phyloP scores from a whole-genome alignment of 2,329 filamentous ascomycete genomes.

The Penicillium sp. region DNA sequence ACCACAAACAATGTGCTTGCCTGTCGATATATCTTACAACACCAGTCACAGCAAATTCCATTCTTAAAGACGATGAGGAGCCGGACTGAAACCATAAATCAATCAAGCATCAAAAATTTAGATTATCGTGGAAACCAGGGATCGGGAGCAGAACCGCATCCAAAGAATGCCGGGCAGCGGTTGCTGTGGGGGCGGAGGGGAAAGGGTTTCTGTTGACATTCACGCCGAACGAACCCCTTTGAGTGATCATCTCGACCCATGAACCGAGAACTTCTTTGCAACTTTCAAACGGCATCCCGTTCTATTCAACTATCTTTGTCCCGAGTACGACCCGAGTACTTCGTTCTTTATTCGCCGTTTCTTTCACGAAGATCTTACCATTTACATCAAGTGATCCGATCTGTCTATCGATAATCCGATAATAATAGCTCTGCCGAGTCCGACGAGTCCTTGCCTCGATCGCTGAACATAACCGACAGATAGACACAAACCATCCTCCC shows the following conservation, averaged over 20 bases:
- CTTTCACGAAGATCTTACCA: constrained; percentile 27
- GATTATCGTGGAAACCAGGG: constrained; percentile 5
- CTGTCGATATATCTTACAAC: background rate
- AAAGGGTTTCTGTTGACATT: constrained; percentile 27
- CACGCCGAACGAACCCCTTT: constrained; percentile 16
- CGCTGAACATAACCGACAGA: constrained; percentile 5
- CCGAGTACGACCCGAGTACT: constrained; percentile 5
- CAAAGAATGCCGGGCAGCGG: constrained; percentile 22
- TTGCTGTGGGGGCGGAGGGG: constrained; percentile 30
- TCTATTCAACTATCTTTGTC: constrained; percentile 2
- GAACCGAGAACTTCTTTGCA: constrained; percentile 3
- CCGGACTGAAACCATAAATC: background rate
- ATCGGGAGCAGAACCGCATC: constrained; percentile 18
- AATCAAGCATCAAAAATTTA: constrained; percentile 9
- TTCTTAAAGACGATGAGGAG: background rate
- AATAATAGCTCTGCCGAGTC: constrained; percentile 10
- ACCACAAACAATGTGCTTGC: too few relatives aligned
- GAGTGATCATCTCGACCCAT: constrained; percentile 5
- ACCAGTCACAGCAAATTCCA: background rate
- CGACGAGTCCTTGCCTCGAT: background rate
- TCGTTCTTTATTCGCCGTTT: constrained; percentile 12
- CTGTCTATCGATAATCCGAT: constrained; percentile 18
- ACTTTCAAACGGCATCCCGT: background rate
- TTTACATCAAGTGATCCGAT: constrained; percentile 19
- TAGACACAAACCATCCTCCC: constrained; percentile 11